Base-by-base conservation (phyloP, 371 early-diverging fungal species). In the Mortierella sp. region DNA sequence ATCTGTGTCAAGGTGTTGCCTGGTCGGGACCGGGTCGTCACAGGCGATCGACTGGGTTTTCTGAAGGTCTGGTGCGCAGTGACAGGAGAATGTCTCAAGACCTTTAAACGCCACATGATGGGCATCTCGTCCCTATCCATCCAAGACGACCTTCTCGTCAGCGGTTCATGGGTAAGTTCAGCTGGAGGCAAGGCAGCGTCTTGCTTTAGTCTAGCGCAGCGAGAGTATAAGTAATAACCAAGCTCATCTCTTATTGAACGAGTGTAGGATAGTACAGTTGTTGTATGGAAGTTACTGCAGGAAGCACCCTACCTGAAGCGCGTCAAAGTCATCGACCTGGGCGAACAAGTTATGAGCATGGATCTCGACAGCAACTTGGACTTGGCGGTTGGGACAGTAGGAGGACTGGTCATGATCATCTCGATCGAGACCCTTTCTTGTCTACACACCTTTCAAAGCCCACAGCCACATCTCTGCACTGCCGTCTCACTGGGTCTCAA, bases 81-180 rank as follows among this genome's bases (percentile, higher is more conserved):
- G 11, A 86, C 86, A 26, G 82, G 79, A 0, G 51, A 31, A 6
- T 79, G 79, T 51, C 80, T 86, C 34, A 70, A 73, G 44, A 74
- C 59, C 0, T 71, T 71, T 9, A 76, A 79, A 34, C 74, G 72
- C 16, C 86, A 79, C 43, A 74, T 79, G 76, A 86, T 86, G 86
- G 86, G 86, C 13, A 67, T 85, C 34, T 81, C 86, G 14, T 72
- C 76, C 19, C 44, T 85, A n/a, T 76, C 71, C 1, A 71, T 71
- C 28, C 86, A 81, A 13, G 74, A 70, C n/a, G 77, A 86, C 48
- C 67, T 79, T 8, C 79, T 86, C n/a, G 69, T 86, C n/a, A 86
- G 82, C 43, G 86, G 86, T 6, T 86, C 86, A 43, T 86, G 86
- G 86, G 86, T 85, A 81, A 51, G 76, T 51, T 34, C 24, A 10